phyloP scores from a whole-genome alignment of 1,284 basidiomycete species.

The Singerocomus rubriflavus region DNA sequence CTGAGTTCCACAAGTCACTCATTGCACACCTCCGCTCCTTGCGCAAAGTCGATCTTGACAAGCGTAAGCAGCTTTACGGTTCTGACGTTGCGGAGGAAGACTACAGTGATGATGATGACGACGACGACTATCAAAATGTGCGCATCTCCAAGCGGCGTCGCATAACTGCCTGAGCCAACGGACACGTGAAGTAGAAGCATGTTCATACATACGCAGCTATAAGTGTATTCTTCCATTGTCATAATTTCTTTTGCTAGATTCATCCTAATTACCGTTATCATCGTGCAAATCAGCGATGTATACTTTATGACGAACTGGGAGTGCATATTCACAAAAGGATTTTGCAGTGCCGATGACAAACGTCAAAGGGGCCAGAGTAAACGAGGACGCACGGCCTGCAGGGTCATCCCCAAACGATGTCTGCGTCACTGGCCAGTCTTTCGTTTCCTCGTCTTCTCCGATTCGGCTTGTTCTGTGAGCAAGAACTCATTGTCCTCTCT shows the following conservation, averaged over 20 bases:
- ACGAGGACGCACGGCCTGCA: no score
- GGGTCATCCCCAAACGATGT: no score
- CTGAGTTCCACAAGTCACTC: conserved; percentile 62
- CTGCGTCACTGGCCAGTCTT: no score
- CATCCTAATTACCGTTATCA: conserved; percentile 27
- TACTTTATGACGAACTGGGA: background rate
- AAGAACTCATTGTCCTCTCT: no score
- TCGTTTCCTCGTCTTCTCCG: no score
- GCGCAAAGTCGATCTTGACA: conserved; percentile 53
- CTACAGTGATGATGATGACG: conserved; percentile 48
- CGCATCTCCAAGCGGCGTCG: conserved; percentile 34
- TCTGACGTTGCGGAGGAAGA: conserved; percentile 42
- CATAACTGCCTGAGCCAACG: conserved; percentile 23
- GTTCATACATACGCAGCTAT: conserved; percentile 28
- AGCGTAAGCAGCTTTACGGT: conserved; percentile 45
- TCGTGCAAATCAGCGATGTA: conserved; percentile 18
- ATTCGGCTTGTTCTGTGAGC: no score
- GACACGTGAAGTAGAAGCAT: conserved; percentile 23
- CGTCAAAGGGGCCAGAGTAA: no score
- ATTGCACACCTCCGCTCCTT: conserved; percentile 52
- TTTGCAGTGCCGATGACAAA: no score
- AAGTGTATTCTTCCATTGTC: conserved; percentile 26
- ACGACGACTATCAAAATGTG: conserved; percentile 40
- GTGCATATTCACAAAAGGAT: background rate
- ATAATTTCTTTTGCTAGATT: conserved; percentile 31